phyloP scores from a whole-genome alignment of 164 flowering plant species.

The Platanus orientalis region DNA sequence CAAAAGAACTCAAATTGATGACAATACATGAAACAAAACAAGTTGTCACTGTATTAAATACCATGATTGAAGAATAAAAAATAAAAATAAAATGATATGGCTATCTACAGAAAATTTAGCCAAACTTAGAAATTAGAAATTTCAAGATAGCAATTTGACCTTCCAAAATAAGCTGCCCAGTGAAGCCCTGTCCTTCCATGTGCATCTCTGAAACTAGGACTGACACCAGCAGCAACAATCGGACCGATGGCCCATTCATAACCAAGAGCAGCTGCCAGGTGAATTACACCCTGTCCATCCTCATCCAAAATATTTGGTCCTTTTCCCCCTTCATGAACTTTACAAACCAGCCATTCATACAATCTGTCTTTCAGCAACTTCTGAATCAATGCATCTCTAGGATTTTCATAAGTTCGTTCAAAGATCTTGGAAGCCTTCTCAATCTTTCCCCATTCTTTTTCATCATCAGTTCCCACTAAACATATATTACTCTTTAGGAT shows the following conservation, averaged over 20 bases:
- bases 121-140: neutral
- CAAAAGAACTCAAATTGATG: too few relatives aligned
- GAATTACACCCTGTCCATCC: constrained; percentile 63
- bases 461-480: constrained; percentile 16
- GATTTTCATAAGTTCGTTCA: constrained; percentile 15
- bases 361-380: constrained; percentile 52
- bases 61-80: too few relatives aligned
- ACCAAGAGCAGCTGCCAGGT: constrained; percentile 79
- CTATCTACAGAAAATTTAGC: neutral
- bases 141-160: constrained; percentile 40
- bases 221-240: constrained; percentile 59
- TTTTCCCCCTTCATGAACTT: constrained; percentile 52
- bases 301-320: constrained; percentile 52
- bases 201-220: constrained; percentile 63
- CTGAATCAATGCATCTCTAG: constrained; percentile 39
- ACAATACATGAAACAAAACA: too few relatives aligned
- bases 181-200: constrained; percentile 73
- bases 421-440: constrained; percentile 12
- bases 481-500: constrained; percentile 23
- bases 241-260: constrained; percentile 67
- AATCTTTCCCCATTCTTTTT: constrained; percentile 25
- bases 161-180: constrained; percentile 81
- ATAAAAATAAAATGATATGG: too few relatives aligned
- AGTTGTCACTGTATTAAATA: too few relatives aligned
- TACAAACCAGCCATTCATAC: constrained; percentile 53